phyloP scores from a whole-genome alignment of 139 green algal genomes.

The Microglena sp. region DNA sequence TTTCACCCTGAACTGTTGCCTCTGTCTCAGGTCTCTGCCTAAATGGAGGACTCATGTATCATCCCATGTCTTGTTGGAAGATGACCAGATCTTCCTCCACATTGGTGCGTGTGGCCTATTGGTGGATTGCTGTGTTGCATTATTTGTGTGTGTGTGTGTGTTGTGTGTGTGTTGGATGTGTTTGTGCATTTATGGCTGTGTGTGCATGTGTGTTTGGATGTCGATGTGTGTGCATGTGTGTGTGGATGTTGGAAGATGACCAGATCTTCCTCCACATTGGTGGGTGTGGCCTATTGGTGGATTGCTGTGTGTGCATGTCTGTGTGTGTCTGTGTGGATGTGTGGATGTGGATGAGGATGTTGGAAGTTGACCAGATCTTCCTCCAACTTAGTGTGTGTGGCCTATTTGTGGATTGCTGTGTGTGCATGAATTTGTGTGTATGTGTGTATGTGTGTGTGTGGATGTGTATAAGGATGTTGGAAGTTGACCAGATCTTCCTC shows the following conservation, averaged over 20 bases:
- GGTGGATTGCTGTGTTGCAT: background rate
- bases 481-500: background rate
- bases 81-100: slow-evolving; percentile 37
- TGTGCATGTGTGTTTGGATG: background rate
- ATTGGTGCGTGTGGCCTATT: slow-evolving; percentile 8
- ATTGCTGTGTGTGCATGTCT: background rate
- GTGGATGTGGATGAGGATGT: background rate
- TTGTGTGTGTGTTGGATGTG: background rate
- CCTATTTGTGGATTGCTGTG: background rate
- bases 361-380: background rate
- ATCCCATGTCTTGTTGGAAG: slow-evolving; percentile 24
- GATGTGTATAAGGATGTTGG: background rate
- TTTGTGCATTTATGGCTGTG: background rate
- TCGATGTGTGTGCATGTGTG: slow-evolving; percentile 1
- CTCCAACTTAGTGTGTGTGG: background rate
- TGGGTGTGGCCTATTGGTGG: background rate
- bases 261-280: background rate
- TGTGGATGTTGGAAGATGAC: background rate
- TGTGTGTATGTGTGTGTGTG: background rate
- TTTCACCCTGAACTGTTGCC: too few species aligned
- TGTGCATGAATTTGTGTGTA: background rate
- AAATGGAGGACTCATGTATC: slow-evolving; percentile 11
- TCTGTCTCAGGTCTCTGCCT: slow-evolving; percentile 6
- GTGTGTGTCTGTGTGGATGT: background rate
- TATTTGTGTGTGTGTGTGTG: background rate